Base-by-base conservation (phyloP, 2,329 filamentous ascomycete genomes). In the Catunica adiposa region DNA sequence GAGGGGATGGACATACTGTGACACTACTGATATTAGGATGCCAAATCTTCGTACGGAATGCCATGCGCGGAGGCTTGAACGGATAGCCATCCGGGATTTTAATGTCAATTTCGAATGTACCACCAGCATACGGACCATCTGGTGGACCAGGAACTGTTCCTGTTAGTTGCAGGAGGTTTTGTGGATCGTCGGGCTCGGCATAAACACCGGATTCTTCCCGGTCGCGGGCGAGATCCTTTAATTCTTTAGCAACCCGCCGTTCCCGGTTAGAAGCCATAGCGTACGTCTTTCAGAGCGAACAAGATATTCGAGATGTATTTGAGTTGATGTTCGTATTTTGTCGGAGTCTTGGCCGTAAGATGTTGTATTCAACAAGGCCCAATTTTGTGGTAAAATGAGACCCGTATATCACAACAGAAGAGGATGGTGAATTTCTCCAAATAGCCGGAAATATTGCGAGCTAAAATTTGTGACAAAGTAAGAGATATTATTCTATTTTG, bases 21-120 rank as follows among this genome's bases (percentile, higher is more conserved):
- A 92, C 85, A 64, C 85, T 90, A 75, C 86, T 94, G 70, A 98
- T 80, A 66, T 98, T 98, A 34, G 92, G 92, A 68, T 98, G 92
- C 89, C 89, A 98, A 62, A 97, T 84, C 69, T 84, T 89, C 61
- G 92, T 98, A 61, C 84, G 79, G 65, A 97, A 97, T 63, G 80
- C 84, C 84, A 98, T 97, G 58, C 79, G 69, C 3, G 92, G 92
- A 3, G 90, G 87, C 62, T 89, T 85, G 72, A 98, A 98, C 0
- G 92, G 92, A 65, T 98, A 98, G 62, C 86, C 85, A 60, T 78
- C 78, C 0, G 90, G 89, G 54, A 98, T 92, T 63, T 77, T 78
- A 63, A 98, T 92, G 64, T 95, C 86, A 62, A 98, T 80, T 15
- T 77, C 69, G 67, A 81, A 98, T 26, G 76, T 82, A 42, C 89